Conservation (phyloP, 139 green algal genomes). For the Tetratostichococcus sp. region DNA sequence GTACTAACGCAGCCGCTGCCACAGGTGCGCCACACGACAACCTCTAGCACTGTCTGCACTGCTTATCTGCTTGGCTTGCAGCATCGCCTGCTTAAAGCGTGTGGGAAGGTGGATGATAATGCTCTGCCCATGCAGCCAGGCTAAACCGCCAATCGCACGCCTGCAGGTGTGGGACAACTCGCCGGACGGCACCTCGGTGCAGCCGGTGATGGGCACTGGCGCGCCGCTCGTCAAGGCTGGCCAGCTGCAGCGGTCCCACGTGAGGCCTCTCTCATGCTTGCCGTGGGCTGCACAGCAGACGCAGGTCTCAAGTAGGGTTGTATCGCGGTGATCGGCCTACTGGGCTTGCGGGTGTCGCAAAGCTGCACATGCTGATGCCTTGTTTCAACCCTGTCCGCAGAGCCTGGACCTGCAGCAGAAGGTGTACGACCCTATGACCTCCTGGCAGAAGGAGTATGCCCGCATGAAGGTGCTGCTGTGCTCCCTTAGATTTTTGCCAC, state of each 20-base stretch:
- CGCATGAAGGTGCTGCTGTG: conserved; percentile 1
- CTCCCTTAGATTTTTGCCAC: too few species aligned
- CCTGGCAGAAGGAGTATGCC: not conserved
- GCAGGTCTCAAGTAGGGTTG: too few species aligned
- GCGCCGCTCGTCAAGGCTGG: not conserved
- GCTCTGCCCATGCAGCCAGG: too few species aligned
- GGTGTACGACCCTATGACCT: not conserved
- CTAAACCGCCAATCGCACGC: too few species aligned
- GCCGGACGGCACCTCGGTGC: not conserved
- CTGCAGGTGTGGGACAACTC: not conserved
- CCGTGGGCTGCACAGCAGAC: too few species aligned
- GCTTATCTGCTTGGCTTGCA: too few species aligned
- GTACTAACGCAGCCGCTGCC: not conserved
- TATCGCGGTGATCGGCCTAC: too few species aligned
- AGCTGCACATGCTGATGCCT: not conserved
- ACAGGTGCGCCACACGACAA: not conserved
- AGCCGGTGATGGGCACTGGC: not conserved
- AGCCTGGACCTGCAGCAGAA: not conserved
- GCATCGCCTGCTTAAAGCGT: too few species aligned
- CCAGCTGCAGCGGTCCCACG: not conserved
- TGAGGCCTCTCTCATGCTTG: not conserved
- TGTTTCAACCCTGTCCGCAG: not conserved
- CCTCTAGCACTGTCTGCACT: too few species aligned
- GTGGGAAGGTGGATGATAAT: too few species aligned
- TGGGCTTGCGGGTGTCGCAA: too few species aligned